A percentile compares a stretch with the other conserved stretches of the same genome.
Conservation (phyloP, 108 stramenopile species). For the Fistulifera solaris region DNA sequence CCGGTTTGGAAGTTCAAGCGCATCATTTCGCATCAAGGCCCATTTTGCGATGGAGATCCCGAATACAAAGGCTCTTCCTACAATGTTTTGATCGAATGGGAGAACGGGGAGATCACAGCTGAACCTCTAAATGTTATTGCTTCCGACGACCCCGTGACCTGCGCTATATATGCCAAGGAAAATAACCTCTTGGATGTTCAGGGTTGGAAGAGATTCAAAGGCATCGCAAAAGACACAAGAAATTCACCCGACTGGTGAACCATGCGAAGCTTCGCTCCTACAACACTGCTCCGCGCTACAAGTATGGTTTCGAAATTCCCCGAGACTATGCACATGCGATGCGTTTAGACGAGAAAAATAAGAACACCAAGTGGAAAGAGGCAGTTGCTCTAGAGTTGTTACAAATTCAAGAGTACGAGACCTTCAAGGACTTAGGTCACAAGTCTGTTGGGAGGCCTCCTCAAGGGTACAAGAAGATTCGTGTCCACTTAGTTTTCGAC, state of each 20-base stretch:
- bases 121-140: slow-evolving; percentile 19
- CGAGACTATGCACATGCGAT: slow-evolving; percentile 11
- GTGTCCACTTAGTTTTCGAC: slow-evolving; percentile 25
- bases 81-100: slow-evolving; percentile 29
- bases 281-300: slow-evolving; percentile 2
- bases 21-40: slow-evolving; percentile 10
- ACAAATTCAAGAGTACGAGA: slow-evolving; percentile 16
- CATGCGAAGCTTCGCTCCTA: slow-evolving; percentile 6
- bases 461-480: slow-evolving; percentile 17
- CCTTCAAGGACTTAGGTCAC: slow-evolving; percentile 18
- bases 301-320: slow-evolving; percentile 23
- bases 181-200: slow-evolving; percentile 18
- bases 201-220: slow-evolving; percentile 32
- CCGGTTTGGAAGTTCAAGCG: slow-evolving; percentile 6
- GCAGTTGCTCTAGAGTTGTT: slow-evolving; percentile 10
- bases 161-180: slow-evolving; percentile 23
- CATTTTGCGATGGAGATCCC: slow-evolving; percentile 7
- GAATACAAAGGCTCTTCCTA: slow-evolving; percentile 18
- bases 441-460: neutral
- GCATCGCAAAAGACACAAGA: slow-evolving; percentile 6
- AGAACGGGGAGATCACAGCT: slow-evolving; percentile 13
- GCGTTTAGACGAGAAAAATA: slow-evolving; percentile 8
- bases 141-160: slow-evolving; percentile 24
- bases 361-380: slow-evolving; percentile 22
- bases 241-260: neutral